These are phyloP conservation scores for Botrytis deweyae DNA, from an alignment of 2,329 filamentous ascomycete genomes.

Conservation along the genomic window DNA sequence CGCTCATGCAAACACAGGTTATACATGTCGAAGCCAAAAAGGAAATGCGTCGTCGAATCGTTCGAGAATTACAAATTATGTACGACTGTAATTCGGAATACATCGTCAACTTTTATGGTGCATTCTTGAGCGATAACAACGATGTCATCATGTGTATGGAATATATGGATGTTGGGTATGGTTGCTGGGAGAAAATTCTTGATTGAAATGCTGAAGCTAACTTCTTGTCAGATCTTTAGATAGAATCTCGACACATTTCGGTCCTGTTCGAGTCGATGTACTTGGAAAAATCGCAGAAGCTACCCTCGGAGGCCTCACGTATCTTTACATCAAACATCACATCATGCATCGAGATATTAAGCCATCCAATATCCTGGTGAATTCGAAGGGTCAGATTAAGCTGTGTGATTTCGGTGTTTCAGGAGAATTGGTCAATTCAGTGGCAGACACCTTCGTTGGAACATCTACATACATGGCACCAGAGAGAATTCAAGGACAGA, in stretches of 20 bases:
- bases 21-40: conserved; percentile 98
- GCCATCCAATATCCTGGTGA: conserved; percentile 94
- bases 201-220: conserved; percentile 32
- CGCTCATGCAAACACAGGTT: conserved; percentile 55
- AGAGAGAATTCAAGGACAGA: conserved; percentile 93
- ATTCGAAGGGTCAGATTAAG: conserved; percentile 92
- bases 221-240: conserved; percentile 71
- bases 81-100: conserved; percentile 95
- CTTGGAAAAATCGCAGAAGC: conserved; percentile 97
- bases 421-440: conserved; percentile 94
- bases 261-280: conserved; percentile 92
- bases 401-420: conserved; percentile 99
- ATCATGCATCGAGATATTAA: conserved; percentile 99
- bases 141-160: conserved; percentile 99
- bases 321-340: conserved; percentile 91
- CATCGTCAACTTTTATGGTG: conserved; percentile 97
- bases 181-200: conserved; percentile 26
- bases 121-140: conserved; percentile 92
- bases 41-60: conserved; percentile 93
- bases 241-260: conserved; percentile 89
- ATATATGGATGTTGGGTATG: conserved; percentile 98
- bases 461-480: conserved; percentile 99
- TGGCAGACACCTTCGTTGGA: conserved; percentile 96
- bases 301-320: conserved; percentile 87
- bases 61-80: conserved; percentile 97